Percentiles rank a stretch among this genome's conserved stretches.
phyloP scores from a whole-genome alignment of 2,329 filamentous ascomycete species.

The Curvularia verruculosa region DNA sequence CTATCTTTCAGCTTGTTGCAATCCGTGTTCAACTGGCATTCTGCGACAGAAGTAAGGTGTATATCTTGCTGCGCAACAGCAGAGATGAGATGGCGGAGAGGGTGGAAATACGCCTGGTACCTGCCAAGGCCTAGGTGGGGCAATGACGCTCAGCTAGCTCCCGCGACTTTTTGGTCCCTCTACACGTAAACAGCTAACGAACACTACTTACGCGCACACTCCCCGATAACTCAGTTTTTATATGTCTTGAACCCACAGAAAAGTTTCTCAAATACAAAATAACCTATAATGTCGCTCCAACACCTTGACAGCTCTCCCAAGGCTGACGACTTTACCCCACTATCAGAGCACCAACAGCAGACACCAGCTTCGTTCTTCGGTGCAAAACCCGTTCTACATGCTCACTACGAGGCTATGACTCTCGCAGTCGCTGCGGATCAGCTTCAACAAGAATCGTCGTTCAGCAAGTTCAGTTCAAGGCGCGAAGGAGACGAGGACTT shows the following conservation, averaged over 20 bases:
- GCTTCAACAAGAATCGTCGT: slow-evolving; percentile 55
- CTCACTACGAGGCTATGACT: slow-evolving; percentile 62
- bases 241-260: not conserved
- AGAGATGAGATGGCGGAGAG: not conserved
- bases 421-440: slow-evolving; percentile 65
- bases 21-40: not conserved
- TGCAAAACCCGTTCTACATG: slow-evolving; percentile 73
- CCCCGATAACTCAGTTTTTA: not conserved
- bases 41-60: not conserved
- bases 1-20: too few relatives aligned
- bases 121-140: slow-evolving; percentile 19
- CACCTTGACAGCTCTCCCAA: slow-evolving; percentile 65
- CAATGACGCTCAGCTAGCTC: slow-evolving; percentile 23
- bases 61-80: not conserved
- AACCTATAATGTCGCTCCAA: slow-evolving; percentile 47
- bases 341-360: slow-evolving; percentile 72
- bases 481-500: slow-evolving; percentile 37
- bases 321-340: slow-evolving; percentile 65
- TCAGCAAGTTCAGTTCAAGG: slow-evolving; percentile 52
- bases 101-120: slow-evolving; percentile 9
- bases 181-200: slow-evolving; percentile 4
- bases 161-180: slow-evolving; percentile 28
- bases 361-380: slow-evolving; percentile 76
- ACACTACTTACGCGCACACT: not conserved
- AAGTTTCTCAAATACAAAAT: not conserved